A percentile compares a stretch with the other conserved stretches of the same genome.
Conservation (phyloP, 768 basidiomycete species). For the Fomitopsis pulvina region DNA sequence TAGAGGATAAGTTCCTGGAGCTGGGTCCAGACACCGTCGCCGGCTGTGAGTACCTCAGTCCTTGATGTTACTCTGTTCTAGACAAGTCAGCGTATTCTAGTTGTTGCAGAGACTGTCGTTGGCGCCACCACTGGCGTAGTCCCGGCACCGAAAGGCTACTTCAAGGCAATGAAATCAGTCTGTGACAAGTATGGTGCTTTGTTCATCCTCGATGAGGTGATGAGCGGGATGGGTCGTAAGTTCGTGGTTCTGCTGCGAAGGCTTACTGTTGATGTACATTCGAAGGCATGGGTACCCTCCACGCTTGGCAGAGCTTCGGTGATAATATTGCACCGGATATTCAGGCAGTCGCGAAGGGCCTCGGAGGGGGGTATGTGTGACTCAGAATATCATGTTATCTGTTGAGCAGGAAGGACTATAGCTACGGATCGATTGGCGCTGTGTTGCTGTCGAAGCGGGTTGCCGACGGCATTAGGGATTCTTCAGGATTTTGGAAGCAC, state of each 20-base stretch:
- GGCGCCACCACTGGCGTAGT: slow-evolving; percentile 80
- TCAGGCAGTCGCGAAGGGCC: slow-evolving; percentile 84
- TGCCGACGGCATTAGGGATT: slow-evolving; percentile 57
- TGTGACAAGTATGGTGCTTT: slow-evolving; percentile 67
- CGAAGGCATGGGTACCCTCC: slow-evolving; percentile 78
- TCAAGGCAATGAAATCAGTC: slow-evolving; percentile 78
- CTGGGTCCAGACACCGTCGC: slow-evolving; percentile 79
- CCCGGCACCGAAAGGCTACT: slow-evolving; percentile 76
- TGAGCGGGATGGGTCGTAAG: slow-evolving; percentile 89
- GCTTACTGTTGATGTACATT: background rate
- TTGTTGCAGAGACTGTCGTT: slow-evolving; percentile 81
- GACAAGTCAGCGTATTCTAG: slow-evolving; percentile 28
- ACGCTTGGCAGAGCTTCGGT: slow-evolving; percentile 81
- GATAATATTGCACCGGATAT: slow-evolving; percentile 77
- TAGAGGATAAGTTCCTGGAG: slow-evolving; percentile 81
- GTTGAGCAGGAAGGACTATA: slow-evolving; percentile 21
- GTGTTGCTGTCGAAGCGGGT: slow-evolving; percentile 70
- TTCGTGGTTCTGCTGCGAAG: slow-evolving; percentile 7
- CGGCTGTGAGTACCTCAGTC: slow-evolving; percentile 49
- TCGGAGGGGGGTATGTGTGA: slow-evolving; percentile 71
- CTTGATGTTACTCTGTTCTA: slow-evolving; percentile 1
- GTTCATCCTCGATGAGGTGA: slow-evolving; percentile 87
- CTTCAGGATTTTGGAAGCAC: slow-evolving; percentile 74
- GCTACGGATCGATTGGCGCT: slow-evolving; percentile 80
- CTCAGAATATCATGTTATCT: background rate